Evolutionary conservation across 2,329 filamentous ascomycete genomes (phyloP).

Genomic region (Venturia asperata): DNA sequence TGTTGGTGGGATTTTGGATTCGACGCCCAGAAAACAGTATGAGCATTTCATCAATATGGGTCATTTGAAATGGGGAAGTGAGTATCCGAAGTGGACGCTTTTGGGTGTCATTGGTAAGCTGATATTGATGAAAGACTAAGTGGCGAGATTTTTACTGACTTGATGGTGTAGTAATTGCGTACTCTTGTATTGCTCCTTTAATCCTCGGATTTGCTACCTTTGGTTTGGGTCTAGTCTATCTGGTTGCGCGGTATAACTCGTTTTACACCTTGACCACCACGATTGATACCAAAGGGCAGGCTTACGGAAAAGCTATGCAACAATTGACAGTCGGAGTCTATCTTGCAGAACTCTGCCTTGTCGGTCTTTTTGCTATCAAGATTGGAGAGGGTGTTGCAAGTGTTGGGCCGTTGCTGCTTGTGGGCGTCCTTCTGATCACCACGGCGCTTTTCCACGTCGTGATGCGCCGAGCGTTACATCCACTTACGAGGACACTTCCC

Average conservation of each 20-base stretch:
- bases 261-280: slow-evolving; percentile 17
- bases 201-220: slow-evolving; percentile 21
- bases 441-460: slow-evolving; percentile 36
- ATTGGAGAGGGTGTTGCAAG: background rate
- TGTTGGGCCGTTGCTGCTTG: slow-evolving; percentile 36
- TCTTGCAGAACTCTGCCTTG: slow-evolving; percentile 19
- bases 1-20: slow-evolving; percentile 66
- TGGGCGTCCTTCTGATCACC: slow-evolving; percentile 34
- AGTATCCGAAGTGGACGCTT: slow-evolving; percentile 37
- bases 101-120: slow-evolving; percentile 40
- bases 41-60: slow-evolving; percentile 29
- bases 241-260: slow-evolving; percentile 20
- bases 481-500: slow-evolving; percentile 28
- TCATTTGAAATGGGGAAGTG: slow-evolving; percentile 34
- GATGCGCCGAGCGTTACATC: slow-evolving; percentile 9
- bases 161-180: slow-evolving; percentile 19
- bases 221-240: slow-evolving; percentile 19
- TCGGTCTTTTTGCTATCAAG: slow-evolving; percentile 25
- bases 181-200: slow-evolving; percentile 22
- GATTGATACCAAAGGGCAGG: slow-evolving; percentile 21
- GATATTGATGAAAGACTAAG: no score
- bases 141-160: background rate
- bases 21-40: slow-evolving; percentile 53
- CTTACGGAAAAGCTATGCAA: slow-evolving; percentile 20
- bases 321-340: slow-evolving; percentile 20